These are phyloP conservation scores for Chlamydomonas schloesseri DNA, from an alignment of 139 green algal genomes.

Conservation along the genomic window DNA sequence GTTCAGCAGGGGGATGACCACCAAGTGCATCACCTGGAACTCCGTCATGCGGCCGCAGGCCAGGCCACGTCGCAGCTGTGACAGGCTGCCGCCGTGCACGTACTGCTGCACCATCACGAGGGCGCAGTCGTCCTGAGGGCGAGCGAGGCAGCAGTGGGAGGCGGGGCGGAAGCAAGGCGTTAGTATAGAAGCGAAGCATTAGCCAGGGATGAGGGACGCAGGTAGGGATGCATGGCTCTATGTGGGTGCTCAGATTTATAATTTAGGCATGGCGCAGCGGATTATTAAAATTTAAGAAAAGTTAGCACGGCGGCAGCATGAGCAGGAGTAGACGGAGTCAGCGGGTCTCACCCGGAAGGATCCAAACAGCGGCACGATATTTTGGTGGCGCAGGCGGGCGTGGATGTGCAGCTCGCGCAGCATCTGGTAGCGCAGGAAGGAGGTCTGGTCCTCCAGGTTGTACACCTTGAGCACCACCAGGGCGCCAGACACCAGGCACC, in stretches of 20 bases:
- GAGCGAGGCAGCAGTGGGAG: too few species aligned
- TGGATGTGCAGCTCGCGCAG: conserved; percentile 44
- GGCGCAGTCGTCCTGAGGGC: neutral
- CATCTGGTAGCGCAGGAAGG: conserved; percentile 34
- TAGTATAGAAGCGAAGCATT: neutral
- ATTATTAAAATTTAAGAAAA: too few species aligned
- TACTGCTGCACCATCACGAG: conserved; percentile 21
- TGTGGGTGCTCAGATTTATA: too few species aligned
- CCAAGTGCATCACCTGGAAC: neutral
- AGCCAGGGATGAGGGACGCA: too few species aligned
- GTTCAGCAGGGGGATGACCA: neutral
- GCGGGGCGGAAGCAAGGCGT: too few species aligned
- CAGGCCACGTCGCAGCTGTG: neutral
- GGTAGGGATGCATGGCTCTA: too few species aligned
- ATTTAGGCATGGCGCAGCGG: too few species aligned
- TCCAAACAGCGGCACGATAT: conserved; percentile 34
- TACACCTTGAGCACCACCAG: neutral
- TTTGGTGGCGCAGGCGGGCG: conserved; percentile 30
- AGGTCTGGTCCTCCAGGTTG: neutral
- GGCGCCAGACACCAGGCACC: neutral
- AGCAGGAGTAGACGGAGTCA: too few species aligned
- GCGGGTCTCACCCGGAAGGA: conserved; percentile 51
- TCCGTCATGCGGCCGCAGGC: neutral
- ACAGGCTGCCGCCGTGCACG: neutral
- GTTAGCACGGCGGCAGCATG: too few species aligned